phyloP scores from a whole-genome alignment of 495 filamentous ascomycete species.

The Penicillium odoratum region DNA sequence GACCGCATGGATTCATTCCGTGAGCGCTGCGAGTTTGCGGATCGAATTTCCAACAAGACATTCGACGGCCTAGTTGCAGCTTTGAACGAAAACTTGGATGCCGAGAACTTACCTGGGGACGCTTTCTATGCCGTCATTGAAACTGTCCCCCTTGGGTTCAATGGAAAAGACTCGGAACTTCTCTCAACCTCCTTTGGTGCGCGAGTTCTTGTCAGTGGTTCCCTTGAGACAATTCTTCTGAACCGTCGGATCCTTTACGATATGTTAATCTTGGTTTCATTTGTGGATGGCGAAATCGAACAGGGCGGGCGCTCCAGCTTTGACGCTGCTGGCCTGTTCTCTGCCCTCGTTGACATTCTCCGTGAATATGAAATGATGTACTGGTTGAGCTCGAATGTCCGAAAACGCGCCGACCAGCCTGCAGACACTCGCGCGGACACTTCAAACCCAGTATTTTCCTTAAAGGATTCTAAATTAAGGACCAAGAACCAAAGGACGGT shows the following conservation, averaged over 20 bases:
- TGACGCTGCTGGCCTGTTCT: conserved; percentile 66
- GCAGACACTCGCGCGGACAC: conserved; percentile 19
- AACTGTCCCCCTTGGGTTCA: conserved; percentile 38
- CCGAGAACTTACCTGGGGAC: conserved; percentile 49
- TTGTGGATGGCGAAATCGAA: conserved; percentile 77
- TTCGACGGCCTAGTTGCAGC: conserved; percentile 45
- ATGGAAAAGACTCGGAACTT: conserved; percentile 48
- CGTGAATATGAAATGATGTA: conserved; percentile 72
- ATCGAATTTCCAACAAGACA: conserved; percentile 73
- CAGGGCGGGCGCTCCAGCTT: conserved; percentile 65
- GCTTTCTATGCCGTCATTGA: conserved; percentile 52
- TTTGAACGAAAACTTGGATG: conserved; percentile 40
- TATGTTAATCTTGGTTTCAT: conserved; percentile 77
- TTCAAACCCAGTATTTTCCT: conserved; percentile 24
- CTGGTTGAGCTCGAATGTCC: conserved; percentile 71
- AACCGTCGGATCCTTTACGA: conserved; percentile 68
- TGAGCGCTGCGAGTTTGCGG: conserved; percentile 67
- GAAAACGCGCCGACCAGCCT: conserved; percentile 27
- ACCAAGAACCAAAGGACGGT: conserved; percentile 29
- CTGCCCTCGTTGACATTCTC: conserved; percentile 63
- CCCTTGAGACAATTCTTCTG: conserved; percentile 74
- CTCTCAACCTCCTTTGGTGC: conserved; percentile 67
- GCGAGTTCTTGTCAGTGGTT: conserved; percentile 67
- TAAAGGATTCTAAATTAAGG: conserved; percentile 29
- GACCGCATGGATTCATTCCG: conserved; percentile 72